Evolutionary conservation across 805 yeast genomes (phyloP), one percentile per base, ranked within the genome.

Genomic region (Dipodascopsis tothii): DNA sequence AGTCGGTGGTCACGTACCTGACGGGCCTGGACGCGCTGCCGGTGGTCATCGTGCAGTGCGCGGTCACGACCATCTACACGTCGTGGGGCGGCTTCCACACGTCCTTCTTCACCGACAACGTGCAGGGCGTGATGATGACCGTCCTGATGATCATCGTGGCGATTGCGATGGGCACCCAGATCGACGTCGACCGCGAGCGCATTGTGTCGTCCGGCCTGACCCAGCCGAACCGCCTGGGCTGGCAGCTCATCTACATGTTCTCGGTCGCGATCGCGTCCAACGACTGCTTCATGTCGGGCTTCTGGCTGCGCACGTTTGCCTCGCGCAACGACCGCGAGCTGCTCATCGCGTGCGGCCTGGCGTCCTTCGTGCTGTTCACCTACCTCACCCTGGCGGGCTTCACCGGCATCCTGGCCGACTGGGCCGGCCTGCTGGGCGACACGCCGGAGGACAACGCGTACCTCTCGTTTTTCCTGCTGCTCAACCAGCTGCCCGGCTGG

Each of bases 301-400:
- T 88, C 62, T 88, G 97, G 97, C 67, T 88, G 48, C 72, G 97
- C 58, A 84, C 97, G 0, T 88, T 88, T 68, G 95, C 97, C 4
- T 80, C 95, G 4, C 77, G 76, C 51, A 68, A 85, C 5, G 77
- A 87, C 63, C 75, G 70, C 52, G 95, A 87, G 58, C 71, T 88
- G 56, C 62, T 74, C 62, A 74, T 84, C 52, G 94, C 92, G 21
- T 76, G 87, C 42, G 70, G 80, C 3, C 67, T 88, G 47, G 95
- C 96, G 0, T 73, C 88, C 0, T 61, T 83, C 45, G 73, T 82
- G 19, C 68, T 79, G 35, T 75, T 81, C 44, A 67, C 71, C 11
- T 70, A 86, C 45, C 77, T 81, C 48, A 75, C 83, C 0, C 69
- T 86, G 38, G 78, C 81, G 35, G 97, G 96, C 18, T 69, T 78